A percentile compares a stretch with the other conserved stretches of the same genome.
Evolutionary conservation across 495 filamentous ascomycete genomes (phyloP).

Genomic region (Lasiosphaeria ovina): DNA sequence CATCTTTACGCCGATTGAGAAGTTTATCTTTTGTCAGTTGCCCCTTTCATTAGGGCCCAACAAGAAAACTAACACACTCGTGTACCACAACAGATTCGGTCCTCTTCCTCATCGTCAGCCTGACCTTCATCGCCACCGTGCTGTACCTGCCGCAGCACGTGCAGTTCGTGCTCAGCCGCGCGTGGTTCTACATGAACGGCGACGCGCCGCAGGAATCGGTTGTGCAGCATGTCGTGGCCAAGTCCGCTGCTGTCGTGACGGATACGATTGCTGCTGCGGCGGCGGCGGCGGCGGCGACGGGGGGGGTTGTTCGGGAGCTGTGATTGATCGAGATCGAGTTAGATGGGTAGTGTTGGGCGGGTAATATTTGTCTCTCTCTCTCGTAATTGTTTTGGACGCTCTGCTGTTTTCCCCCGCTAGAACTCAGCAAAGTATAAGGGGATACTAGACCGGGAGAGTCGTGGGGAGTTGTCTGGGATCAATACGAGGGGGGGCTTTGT

Average conservation of each 20-base stretch:
- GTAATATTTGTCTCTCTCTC: neutral
- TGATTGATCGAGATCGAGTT: constrained; percentile 18
- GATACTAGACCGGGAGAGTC: no score
- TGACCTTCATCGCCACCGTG: constrained; percentile 79
- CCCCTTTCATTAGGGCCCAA: neutral
- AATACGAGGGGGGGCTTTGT: no score
- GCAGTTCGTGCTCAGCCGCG: constrained; percentile 68
- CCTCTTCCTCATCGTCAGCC: constrained; percentile 79
- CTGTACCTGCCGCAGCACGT: constrained; percentile 94
- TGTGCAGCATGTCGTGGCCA: neutral
- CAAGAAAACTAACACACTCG: no score
- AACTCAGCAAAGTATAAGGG: no score
- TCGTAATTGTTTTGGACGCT: no score
- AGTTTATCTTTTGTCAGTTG: constrained; percentile 45
- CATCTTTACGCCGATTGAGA: constrained; percentile 47
- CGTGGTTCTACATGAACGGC: constrained; percentile 93
- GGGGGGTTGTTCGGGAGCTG: constrained; percentile 36
- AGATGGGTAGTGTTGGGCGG: neutral
- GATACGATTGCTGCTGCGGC: constrained; percentile 23
- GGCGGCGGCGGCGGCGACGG: constrained; percentile 16
- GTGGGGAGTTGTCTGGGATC: no score
- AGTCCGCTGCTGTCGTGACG: neutral
- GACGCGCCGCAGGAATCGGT: constrained; percentile 45
- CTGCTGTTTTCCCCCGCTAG: no score
- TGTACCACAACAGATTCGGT: constrained; percentile 61